phyloP scores from a whole-genome alignment of 768 basidiomycete genomes.

The Macrolepiota fuliginosa region DNA sequence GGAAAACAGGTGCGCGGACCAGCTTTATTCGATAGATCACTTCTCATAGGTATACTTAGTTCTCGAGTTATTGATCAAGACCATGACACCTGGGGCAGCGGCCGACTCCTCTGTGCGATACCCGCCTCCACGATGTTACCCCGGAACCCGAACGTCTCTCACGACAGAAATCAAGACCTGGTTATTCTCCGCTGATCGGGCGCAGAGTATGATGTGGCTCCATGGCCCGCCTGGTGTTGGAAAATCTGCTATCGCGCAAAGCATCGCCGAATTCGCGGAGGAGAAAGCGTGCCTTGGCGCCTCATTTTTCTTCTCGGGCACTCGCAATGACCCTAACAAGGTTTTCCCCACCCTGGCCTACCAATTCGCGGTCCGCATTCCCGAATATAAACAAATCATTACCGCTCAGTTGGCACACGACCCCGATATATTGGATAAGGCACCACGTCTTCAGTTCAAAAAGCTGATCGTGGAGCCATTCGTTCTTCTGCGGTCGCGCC shows the following conservation, averaged over 20 bases:
- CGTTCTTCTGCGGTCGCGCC: background rate
- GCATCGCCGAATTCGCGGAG: background rate
- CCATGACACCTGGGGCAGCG: background rate
- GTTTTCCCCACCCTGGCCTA: slow-evolving; percentile 3
- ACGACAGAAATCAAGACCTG: background rate
- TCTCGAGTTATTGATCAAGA: too few species aligned
- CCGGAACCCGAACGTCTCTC: background rate
- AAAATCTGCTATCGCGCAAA: slow-evolving; percentile 6
- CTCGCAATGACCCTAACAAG: background rate
- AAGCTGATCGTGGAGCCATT: background rate
- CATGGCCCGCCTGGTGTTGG: slow-evolving; percentile 5
- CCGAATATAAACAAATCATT: background rate
- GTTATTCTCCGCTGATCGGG: background rate
- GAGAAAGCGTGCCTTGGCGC: background rate
- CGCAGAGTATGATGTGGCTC: slow-evolving; percentile 4
- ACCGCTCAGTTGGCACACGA: background rate
- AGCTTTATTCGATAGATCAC: too few species aligned
- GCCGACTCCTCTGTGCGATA: background rate
- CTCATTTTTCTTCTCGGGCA: slow-evolving; percentile 6
- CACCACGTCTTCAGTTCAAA: background rate
- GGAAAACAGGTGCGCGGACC: too few species aligned
- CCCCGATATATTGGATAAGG: background rate
- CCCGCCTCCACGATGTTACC: background rate
- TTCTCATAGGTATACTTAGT: too few species aligned
- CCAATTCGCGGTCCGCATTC: background rate